Conservation (phyloP, 2,329 filamentous ascomycete species). For the Neophaeococcomyces mojaviensis region DNA sequence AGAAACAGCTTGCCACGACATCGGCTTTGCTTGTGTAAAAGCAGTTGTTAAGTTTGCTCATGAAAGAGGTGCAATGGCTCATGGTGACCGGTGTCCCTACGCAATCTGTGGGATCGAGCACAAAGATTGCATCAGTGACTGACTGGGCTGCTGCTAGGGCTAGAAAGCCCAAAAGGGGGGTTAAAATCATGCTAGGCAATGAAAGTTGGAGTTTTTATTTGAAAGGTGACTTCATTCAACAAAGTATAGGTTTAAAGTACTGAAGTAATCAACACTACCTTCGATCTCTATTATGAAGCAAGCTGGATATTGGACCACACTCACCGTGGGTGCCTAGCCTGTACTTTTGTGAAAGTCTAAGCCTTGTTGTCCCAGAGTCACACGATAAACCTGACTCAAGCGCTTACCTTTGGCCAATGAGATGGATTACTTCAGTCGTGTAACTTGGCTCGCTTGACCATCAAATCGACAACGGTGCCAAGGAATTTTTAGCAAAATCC, state of each 20-base stretch:
- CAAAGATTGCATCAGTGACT: neutral
- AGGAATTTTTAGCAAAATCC: neutral
- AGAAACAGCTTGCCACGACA: constrained; percentile 2
- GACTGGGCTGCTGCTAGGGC: constrained; percentile 1
- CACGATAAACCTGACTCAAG: too few species aligned
- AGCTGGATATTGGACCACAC: neutral
- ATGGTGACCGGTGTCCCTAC: constrained; percentile 2
- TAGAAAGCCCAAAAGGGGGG: neutral
- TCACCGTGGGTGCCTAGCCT: neutral
- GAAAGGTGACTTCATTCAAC: neutral
- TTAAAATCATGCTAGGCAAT: neutral
- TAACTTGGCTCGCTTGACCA: neutral
- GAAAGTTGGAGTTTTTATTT: constrained; percentile 1
- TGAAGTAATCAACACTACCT: neutral
- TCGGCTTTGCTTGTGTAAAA: neutral
- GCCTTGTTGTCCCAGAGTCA: too few species aligned
- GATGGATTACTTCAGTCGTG: too few species aligned
- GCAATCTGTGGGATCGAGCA: neutral
- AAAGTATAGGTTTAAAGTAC: neutral
- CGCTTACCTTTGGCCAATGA: too few species aligned
- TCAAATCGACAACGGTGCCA: neutral
- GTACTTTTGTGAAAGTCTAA: too few species aligned
- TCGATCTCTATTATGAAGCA: neutral
- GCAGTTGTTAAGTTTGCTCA: constrained; percentile 2
- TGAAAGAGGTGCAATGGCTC: constrained; percentile 5